Evolutionary conservation across 1,284 basidiomycete species (phyloP), one percentile per base, ranked within the genome.

Genomic region (Sporisorium exsertum): DNA sequence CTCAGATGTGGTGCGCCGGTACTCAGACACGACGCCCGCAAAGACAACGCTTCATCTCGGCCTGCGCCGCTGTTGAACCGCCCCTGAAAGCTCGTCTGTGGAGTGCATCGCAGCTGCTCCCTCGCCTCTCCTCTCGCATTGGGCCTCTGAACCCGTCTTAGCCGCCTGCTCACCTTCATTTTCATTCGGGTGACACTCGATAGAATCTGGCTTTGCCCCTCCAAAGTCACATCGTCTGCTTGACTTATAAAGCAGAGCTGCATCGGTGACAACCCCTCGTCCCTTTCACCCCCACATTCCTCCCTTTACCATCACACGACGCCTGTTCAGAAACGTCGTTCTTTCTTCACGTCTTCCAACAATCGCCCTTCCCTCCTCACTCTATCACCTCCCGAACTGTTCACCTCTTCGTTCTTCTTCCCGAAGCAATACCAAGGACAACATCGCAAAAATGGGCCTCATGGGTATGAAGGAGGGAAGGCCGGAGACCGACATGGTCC

Each of bases 401-500:
- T 32, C 5, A 32, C 29, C 29, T 32, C 24, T 46, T 22, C 15
- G 53, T 16, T 27, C 12, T 24, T 33, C 46, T n/a, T 42, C 26
- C 26, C 9, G 16, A 24, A 40, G 20, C 16, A 13, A 10, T 33
- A 10, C 47, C 16, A 16, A 45, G 32, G 37, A 33, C 6, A 27
- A 29, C 53, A 43, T 29, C 5, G 50, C 47, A 45, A 70, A n/a
- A 52, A 77, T 73, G 75, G 55, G 58, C 61, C 47, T 73, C 47
- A 56, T 20, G 26, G 70, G 75, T 16, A 37, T 73, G 46, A 67
- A 68, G 45, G 58, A 56, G 13, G 70, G 67, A 45, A 70, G 47
- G 60, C 64, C 71, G 15, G 75, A 77, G 53, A 77, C 75, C 63
- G 52, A 50, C 27, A 70, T 64, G 58, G 75, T 77, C 50, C 75